Base-by-base conservation (phyloP, 1,284 basidiomycete genomes). In the Ustilago shanxiensis region DNA sequence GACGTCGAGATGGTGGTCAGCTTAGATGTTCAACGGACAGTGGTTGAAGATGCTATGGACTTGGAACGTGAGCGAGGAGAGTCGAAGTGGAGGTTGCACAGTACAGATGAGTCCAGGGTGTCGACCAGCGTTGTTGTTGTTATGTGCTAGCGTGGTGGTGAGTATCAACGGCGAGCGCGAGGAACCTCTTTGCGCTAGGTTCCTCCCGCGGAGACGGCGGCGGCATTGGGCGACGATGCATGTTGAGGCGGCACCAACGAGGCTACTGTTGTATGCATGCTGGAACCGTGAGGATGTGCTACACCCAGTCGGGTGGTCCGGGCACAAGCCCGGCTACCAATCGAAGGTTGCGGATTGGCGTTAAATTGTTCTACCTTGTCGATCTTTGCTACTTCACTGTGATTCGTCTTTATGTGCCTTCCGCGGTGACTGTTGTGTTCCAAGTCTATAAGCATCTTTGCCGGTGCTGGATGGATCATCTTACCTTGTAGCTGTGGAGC, bases 401-500 rank as follows among this genome's bases (percentile, higher is more conserved):
- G n/a, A 10, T 58, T 44, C 14, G 11, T 24, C 8, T 22, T 20
- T 8, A 10, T 31, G 28, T 5, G 2, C 11, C 2, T 28, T 56
- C 37, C 9, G n/a, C n/a, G 39, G 3, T 45, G n/a, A 3, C 28
- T 37, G n/a, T 14, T 39, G n/a, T 24, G 28, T 50, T 56, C 67
- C 51, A 54, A 53, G 39, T 52, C 45, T 47, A 9, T 1, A 16
- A 31, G 10, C n/a, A 24, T 10, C 7, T 37, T 37, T 29, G 29
- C 10, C 24, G 24, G 22, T 26, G 52, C 14, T 54, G 35, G 37
- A 37, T 33, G 50, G n/a, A 29, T 39, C 1, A 51, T 69, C 74
- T 77, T 72, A 81, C 79, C 73, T 79, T 85, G 83, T 80, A 83
- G 73, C 78, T 81, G 83, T 86, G 84, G 61, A 86, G 72, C 72